phyloP scores from a whole-genome alignment of 31 red algal genomes.

The Pterothamnion heteromorphum region DNA sequence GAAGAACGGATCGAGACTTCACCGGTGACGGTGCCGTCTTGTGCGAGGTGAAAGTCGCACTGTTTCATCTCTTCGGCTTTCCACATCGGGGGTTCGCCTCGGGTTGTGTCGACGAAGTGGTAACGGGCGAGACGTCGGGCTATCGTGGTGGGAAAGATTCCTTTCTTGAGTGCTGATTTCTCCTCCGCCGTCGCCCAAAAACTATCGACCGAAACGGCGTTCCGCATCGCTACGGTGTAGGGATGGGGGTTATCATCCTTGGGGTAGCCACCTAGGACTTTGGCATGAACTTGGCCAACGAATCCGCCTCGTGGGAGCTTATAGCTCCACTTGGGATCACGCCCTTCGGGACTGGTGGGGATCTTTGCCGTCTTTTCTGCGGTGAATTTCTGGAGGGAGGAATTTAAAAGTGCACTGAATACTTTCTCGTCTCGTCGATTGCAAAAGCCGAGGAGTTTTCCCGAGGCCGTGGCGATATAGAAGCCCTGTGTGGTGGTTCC shows the following conservation, averaged over 20 bases:
- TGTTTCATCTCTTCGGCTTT: background rate
- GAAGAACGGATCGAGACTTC: background rate
- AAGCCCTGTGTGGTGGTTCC: background rate
- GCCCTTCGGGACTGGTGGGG: background rate
- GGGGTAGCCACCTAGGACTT: background rate
- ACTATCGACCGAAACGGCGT: background rate
- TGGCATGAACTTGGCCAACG: background rate
- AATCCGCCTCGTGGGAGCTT: background rate
- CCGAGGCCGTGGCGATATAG: background rate
- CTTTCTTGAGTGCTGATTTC: background rate
- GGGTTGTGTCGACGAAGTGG: background rate
- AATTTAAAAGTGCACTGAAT: background rate
- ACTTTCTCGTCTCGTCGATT: background rate
- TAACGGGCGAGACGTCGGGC: background rate
- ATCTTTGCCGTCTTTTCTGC: background rate
- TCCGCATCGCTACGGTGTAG: background rate
- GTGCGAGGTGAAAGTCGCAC: background rate
- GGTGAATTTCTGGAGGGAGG: background rate
- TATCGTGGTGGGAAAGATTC: background rate
- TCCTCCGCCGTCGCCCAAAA: background rate
- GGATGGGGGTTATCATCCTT: background rate
- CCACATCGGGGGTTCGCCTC: background rate
- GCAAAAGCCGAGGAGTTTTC: background rate
- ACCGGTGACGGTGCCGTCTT: background rate
- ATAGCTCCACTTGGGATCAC: background rate